Base-by-base conservation (phyloP, 2,329 filamentous ascomycete genomes). In the Exophiala spinifera region DNA sequence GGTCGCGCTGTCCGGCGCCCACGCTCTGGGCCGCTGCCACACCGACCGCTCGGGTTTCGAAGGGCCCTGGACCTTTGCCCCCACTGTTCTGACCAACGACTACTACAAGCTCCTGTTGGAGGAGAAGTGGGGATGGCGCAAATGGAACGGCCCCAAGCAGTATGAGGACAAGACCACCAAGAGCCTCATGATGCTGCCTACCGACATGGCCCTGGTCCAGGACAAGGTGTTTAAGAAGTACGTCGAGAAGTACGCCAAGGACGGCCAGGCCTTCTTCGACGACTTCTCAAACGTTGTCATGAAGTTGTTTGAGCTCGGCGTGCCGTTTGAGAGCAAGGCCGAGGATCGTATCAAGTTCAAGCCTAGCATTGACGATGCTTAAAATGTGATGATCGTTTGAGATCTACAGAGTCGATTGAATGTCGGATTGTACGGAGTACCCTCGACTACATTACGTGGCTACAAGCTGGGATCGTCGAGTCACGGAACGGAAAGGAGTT, bases 131-230 rank as follows among this genome's bases (percentile, higher is more conserved):
- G 78, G 83, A 69, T 89, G 83, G 80, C 86, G 83, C 76, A 92
- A 91, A 81, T 95, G 90, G 92, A 84, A 91, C 66, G 92, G 94
- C 23, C 91, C 91, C 63, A 85, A 86, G 75, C 91, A 95, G 81
- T 92, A 87, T 70, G 86, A 95, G 76, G 91, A 97, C 76, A 88
- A 88, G 77, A 83, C 79, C 68, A 89, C 86, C 67, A 91, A 95
- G 82, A 80, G 81, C 39, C 77, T 97, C 66, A 97, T 99, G 94
- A 97, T 99, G 92, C 79, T 99, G 72, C 94, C 94, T 49, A 88
- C 90, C 62, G 92, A 99, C 69, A 85, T 95, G 75, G 87, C 87
- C 53, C 79, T 97, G 53, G 76, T 95, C 68, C 83, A 91, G 76
- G 92, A 97, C 76, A 92, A 92, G 82, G 79, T 79, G 63, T 95